A percentile compares a stretch with the other conserved stretches of the same genome.
phyloP scores from a whole-genome alignment of 257 asterid genomes.

The Forsythia viridissima region DNA sequence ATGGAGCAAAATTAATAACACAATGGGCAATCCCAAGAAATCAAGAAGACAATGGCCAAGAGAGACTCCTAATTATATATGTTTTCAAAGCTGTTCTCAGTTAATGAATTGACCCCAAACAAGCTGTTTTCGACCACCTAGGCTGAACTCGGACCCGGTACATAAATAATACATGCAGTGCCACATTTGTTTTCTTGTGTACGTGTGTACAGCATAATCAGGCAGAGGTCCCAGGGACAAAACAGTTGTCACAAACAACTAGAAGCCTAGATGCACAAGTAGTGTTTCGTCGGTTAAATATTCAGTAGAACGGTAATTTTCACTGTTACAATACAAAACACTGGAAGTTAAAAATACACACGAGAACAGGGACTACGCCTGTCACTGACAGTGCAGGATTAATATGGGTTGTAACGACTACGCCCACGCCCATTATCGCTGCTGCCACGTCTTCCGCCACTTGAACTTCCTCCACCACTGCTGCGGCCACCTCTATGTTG shows the following conservation, averaged over 20 bases:
- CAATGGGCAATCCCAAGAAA: not conserved
- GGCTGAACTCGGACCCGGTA: not conserved
- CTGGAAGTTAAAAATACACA: not conserved
- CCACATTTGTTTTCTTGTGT: not conserved
- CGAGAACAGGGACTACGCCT: not conserved
- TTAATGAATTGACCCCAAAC: too few species aligned
- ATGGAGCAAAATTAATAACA: not conserved
- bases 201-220: not conserved
- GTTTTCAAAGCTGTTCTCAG: too few species aligned
- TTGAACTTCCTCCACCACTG: conserved; percentile 49
- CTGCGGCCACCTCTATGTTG: conserved; percentile 69
- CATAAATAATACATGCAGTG: not conserved
- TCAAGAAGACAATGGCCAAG: not conserved
- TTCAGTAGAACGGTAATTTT: not conserved
- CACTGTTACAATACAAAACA: not conserved
- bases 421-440: conserved; percentile 56
- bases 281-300: not conserved
- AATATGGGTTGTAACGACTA: conserved; percentile 83
- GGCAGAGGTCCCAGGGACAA: not conserved
- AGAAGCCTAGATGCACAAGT: not conserved
- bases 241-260: not conserved
- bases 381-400: not conserved
- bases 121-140: not conserved
- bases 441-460: conserved; percentile 47
- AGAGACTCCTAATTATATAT: too few species aligned